phyloP scores from a whole-genome alignment of 371 early-diverging fungal genomes.

The Saksenaea oblongispora region DNA sequence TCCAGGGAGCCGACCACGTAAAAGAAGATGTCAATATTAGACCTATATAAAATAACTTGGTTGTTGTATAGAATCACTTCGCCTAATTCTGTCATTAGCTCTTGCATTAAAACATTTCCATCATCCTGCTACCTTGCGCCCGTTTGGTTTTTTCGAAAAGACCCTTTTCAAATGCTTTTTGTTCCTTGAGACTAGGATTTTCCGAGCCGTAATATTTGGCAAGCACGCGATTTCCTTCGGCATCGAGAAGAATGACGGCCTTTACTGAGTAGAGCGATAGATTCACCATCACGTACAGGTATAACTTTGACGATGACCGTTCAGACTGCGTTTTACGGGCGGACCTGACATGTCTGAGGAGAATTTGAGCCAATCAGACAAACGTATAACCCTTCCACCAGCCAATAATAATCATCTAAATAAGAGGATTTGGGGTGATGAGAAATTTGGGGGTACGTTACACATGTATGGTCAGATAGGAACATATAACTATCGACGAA shows the following conservation, averaged over 20 bases:
- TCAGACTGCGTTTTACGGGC: neutral
- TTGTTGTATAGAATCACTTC: constrained; percentile 92
- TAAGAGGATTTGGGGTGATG: no score
- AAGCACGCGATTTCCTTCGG: constrained; percentile 89
- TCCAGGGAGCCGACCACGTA: constrained; percentile 90
- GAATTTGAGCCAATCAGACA: neutral
- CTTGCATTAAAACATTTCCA: neutral
- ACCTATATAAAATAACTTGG: constrained; percentile 86
- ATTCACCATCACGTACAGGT: constrained; percentile 62
- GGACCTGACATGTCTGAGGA: no score
- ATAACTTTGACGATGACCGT: neutral
- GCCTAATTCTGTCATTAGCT: constrained; percentile 34
- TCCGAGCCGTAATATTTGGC: constrained; percentile 87
- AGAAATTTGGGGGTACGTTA: no score
- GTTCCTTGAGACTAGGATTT: constrained; percentile 73
- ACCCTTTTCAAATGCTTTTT: constrained; percentile 88
- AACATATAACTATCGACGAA: no score
- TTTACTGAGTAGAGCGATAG: constrained; percentile 83
- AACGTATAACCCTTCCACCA: no score
- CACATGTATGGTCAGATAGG: no score
- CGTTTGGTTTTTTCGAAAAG: constrained; percentile 89
- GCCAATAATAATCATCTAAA: no score
- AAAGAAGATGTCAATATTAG: constrained; percentile 84
- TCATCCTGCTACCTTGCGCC: constrained; percentile 51
- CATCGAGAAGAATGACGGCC: constrained; percentile 89